Evolutionary conservation across 2,329 filamentous ascomycete genomes (phyloP).

Genomic region (Scopulariopsis brevicaulis): DNA sequence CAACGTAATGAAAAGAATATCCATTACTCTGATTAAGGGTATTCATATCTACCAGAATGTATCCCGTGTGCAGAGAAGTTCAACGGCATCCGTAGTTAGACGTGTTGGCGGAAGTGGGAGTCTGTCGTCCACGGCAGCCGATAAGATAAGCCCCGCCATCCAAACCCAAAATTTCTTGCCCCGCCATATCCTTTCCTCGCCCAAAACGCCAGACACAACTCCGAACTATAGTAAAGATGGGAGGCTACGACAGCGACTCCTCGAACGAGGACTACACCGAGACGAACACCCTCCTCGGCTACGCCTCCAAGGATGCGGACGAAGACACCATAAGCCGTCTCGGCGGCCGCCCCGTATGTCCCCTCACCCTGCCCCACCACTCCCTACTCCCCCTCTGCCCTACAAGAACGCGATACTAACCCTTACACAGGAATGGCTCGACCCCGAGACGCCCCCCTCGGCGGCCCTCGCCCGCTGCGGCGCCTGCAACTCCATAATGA

Average conservation of each 20-base stretch:
- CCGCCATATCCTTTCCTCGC: conserved; percentile 15
- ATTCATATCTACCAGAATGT: neutral
- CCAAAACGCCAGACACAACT: conserved; percentile 7
- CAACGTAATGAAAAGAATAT: neutral
- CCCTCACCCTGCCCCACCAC: neutral
- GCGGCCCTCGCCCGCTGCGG: conserved; percentile 74
- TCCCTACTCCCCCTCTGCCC: neutral
- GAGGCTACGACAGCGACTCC: conserved; percentile 79
- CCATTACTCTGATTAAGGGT: neutral
- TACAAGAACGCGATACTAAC: neutral
- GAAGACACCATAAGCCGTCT: conserved; percentile 81
- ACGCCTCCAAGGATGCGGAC: conserved; percentile 67
- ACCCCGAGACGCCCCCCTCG: conserved; percentile 58
- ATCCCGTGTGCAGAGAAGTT: neutral
- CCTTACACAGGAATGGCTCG: conserved; percentile 64
- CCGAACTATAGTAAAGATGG: conserved; percentile 35
- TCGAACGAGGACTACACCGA: conserved; percentile 59
- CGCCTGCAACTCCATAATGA: conserved; percentile 74
- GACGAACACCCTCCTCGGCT: conserved; percentile 84
- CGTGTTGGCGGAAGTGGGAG: neutral
- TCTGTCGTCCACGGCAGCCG: conserved; percentile 1
- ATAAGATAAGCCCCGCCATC: conserved; percentile 19
- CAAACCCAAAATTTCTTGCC: conserved; percentile 28
- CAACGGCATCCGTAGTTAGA: neutral
- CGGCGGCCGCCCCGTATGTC: conserved; percentile 72